These are phyloP conservation scores for Coemansia sp. DNA, from an alignment of 192 early-diverging fungal genomes.

Conservation along the genomic window DNA sequence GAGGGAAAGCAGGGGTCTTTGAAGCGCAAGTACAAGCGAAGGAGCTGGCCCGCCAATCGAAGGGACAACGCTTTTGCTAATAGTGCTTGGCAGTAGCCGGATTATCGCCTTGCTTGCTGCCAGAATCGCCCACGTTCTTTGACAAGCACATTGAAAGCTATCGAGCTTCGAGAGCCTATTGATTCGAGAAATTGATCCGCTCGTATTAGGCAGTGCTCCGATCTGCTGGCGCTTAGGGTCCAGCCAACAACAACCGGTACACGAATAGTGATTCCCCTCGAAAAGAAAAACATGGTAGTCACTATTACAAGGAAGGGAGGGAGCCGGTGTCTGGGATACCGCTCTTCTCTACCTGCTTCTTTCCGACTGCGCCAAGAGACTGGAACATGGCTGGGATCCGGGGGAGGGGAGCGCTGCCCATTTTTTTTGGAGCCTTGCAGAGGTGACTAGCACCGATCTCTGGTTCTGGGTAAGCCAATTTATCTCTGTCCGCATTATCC, in stretches of 20 bases:
- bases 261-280: not conserved
- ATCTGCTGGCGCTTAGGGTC: not conserved
- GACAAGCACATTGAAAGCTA: not conserved
- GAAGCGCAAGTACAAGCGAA: not conserved
- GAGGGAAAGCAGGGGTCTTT: not conserved
- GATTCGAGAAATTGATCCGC: conserved; percentile 1
- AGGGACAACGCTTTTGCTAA: conserved; percentile 7
- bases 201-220: conserved; percentile 3
- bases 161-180: not conserved
- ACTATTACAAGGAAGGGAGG: not conserved
- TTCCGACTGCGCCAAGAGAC: not conserved
- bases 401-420: not conserved
- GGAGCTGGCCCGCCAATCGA: not conserved
- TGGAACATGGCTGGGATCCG: not conserved
- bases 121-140: not conserved
- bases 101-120: not conserved
- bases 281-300: not conserved
- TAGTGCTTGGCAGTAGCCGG: not conserved
- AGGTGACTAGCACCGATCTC: not conserved
- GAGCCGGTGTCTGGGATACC: not conserved
- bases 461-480: conserved; percentile 1
- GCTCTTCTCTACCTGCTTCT: not conserved
- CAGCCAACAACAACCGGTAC: not conserved
- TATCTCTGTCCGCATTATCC: not conserved
- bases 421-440: not conserved